phyloP scores from a whole-genome alignment of 2,329 filamentous ascomycete genomes.

The Zymoseptoria brevis region DNA sequence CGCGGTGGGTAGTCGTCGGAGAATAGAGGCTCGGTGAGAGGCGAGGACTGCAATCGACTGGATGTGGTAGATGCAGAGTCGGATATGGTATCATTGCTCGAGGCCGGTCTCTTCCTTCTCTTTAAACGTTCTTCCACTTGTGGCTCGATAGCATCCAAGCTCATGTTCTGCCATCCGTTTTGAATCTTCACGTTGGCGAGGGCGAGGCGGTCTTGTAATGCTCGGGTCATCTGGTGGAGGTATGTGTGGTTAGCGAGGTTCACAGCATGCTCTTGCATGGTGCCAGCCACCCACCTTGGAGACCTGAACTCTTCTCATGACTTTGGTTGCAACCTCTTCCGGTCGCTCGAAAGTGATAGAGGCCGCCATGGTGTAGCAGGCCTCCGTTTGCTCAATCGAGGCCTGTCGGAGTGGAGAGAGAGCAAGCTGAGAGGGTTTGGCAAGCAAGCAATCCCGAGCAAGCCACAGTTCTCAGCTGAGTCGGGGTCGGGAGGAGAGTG shows the following conservation, averaged over 20 bases:
- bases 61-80: constrained; percentile 82
- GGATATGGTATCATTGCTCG: constrained; percentile 65
- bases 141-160: constrained; percentile 77
- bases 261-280: background rate
- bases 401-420: background rate
- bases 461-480: background rate
- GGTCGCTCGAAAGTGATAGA: constrained; percentile 17
- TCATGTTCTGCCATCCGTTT: constrained; percentile 87
- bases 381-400: background rate
- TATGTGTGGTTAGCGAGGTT: constrained; percentile 9
- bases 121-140: constrained; percentile 72
- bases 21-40: constrained; percentile 73
- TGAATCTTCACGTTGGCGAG: constrained; percentile 96
- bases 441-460: background rate
- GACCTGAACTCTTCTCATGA: constrained; percentile 32
- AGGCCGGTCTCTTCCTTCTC: constrained; percentile 56
- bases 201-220: constrained; percentile 85
- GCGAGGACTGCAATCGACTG: constrained; percentile 69
- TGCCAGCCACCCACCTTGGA: constrained; percentile 27
- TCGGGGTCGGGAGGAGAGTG: background rate
- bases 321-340: constrained; percentile 31
- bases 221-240: constrained; percentile 69
- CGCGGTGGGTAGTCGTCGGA: constrained; percentile 72
- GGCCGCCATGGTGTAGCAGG: constrained; percentile 21
- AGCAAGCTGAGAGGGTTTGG: background rate